A percentile compares a stretch with the other conserved stretches of the same genome.
Conservation (phyloP, 2,329 filamentous ascomycete species). For the Aureobasidium sp. region DNA sequence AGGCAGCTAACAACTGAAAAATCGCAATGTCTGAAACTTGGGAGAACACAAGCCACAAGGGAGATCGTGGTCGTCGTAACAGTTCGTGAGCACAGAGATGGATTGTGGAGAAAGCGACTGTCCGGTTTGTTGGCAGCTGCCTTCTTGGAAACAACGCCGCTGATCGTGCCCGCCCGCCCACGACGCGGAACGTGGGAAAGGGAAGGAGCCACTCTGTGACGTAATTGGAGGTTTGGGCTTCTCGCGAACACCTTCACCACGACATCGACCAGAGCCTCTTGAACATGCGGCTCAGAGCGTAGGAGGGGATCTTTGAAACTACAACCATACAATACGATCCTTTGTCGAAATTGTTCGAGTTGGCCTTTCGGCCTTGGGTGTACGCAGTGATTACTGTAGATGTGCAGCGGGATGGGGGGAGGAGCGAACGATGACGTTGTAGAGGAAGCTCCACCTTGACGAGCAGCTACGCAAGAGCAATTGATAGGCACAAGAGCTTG, state of each 20-base stretch:
- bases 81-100: neutral
- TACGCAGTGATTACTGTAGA: neutral
- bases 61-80: neutral
- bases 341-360: neutral
- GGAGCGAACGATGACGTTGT: neutral
- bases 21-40: neutral
- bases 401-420: neutral
- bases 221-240: neutral
- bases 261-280: neutral
- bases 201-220: neutral
- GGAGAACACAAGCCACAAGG: neutral
- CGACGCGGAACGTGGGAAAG: constrained; percentile 5
- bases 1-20: neutral
- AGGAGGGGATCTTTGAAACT: neutral
- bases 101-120: neutral
- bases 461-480: neutral
- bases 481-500: neutral
- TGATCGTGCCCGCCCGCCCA: neutral
- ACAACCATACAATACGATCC: neutral
- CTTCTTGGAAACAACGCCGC: constrained; percentile 8
- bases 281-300: neutral
- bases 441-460: neutral
- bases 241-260: neutral
- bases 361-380: neutral
- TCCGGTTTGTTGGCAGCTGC: neutral